Conservation (phyloP, 1,139 yeast genomes). For the Spathaspora sp. region DNA sequence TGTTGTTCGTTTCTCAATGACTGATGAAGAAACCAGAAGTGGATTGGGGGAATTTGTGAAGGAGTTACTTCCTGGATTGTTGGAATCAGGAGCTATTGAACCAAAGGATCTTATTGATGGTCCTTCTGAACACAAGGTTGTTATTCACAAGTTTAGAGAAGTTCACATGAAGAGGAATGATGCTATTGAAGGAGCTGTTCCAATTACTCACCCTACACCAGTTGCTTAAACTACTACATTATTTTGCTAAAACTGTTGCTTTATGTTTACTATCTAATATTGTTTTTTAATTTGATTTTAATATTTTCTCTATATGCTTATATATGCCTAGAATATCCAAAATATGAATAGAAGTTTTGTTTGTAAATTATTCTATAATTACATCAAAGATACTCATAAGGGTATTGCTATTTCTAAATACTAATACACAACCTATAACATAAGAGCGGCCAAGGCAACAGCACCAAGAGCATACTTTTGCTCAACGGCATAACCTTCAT, state of each 20-base stretch:
- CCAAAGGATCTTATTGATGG: not conserved
- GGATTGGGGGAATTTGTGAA: slow-evolving; percentile 28
- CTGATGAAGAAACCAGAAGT: slow-evolving; percentile 30
- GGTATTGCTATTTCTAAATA: not conserved
- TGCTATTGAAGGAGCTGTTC: slow-evolving; percentile 4
- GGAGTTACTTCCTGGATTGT: slow-evolving; percentile 28
- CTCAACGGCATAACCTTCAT: slow-evolving; percentile 38
- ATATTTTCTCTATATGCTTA: not conserved
- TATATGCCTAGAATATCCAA: slow-evolving; percentile 1
- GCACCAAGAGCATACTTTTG: slow-evolving; percentile 45
- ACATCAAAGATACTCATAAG: not conserved
- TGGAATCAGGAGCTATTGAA: slow-evolving; percentile 9
- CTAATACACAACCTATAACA: slow-evolving; percentile 40
- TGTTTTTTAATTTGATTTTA: not conserved
- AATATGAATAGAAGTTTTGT: not conserved
- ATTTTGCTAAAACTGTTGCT: not conserved
- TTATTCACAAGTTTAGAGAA: not conserved
- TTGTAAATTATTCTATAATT: too few species aligned
- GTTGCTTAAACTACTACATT: not conserved
- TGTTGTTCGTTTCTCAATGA: slow-evolving; percentile 24
- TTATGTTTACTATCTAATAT: not conserved
- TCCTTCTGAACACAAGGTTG: slow-evolving; percentile 1
- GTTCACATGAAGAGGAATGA: not conserved
- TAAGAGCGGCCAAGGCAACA: slow-evolving; percentile 51
- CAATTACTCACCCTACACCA: not conserved